Evolutionary conservation across 1,139 yeast species (phyloP).

Genomic region (Yamadazyma mexicana): DNA sequence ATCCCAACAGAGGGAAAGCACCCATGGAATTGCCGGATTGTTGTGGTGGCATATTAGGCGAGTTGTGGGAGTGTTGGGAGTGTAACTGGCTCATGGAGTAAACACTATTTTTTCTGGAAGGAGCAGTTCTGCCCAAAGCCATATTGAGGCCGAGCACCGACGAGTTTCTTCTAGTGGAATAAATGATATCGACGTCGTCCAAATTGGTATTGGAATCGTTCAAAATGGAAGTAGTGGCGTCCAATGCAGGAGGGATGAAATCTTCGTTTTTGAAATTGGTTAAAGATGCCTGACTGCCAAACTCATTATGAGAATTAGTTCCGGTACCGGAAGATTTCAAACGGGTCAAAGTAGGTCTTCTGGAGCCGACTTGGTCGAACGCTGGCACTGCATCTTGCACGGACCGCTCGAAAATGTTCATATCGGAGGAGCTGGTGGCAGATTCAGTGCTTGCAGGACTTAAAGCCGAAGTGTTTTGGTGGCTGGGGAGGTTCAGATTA

Average conservation of each 20-base stretch:
- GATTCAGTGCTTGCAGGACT: conserved; percentile 7
- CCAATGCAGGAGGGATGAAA: conserved; percentile 80
- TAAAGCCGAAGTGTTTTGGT: conserved; percentile 9
- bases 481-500: conserved; percentile 2
- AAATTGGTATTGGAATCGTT: conserved; percentile 57
- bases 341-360: conserved; percentile 18
- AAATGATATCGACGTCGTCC: conserved; percentile 69
- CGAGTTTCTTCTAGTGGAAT: conserved; percentile 57
- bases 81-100: conserved; percentile 29
- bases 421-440: conserved; percentile 7
- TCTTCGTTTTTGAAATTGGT: conserved; percentile 50
- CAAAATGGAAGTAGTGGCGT: conserved; percentile 69
- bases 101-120: conserved; percentile 43
- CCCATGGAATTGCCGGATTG: neutral
- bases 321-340: conserved; percentile 25
- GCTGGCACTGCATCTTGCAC: conserved; percentile 47
- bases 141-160: conserved; percentile 59
- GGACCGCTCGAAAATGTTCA: conserved; percentile 56
- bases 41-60: conserved; percentile 4
- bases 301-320: conserved; percentile 16
- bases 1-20: neutral
- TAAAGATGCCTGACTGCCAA: conserved; percentile 27
- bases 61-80: conserved; percentile 7
- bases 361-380: conserved; percentile 10
- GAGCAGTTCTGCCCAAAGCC: conserved; percentile 53